Base-by-base conservation (phyloP, 108 stramenopile genomes). In the Stephanodiscus minutulus region DNA sequence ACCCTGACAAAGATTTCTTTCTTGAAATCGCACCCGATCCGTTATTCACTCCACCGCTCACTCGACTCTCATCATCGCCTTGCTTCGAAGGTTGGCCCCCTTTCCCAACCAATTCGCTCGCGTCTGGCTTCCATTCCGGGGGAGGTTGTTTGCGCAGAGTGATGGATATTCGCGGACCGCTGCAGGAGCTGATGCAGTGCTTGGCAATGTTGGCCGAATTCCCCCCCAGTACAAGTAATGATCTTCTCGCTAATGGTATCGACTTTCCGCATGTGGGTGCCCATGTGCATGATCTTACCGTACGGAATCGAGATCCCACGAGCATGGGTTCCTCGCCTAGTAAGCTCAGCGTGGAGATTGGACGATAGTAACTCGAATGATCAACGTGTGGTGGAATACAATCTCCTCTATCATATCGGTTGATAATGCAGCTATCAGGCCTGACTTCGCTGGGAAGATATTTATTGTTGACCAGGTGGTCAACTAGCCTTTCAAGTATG, bases 331-430 rank as follows among this genome's bases (percentile, higher is more conserved):
- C 79, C 53, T 81, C 79, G 0, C 79, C 79, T 11, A 81, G 43
- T 31, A 81, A 47, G 54, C 75, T 76, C 15, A 81, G 56, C 10
- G 79, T 81, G 13, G 62, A 64, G 24, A 81, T 81, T 15, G 79
- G 79, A 21, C 79, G 60, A 33, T 64, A 61, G 47, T 81, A 81
- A 37, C 70, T 64, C 3, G 70, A 39, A 46, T 81, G 79, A 70
- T 81, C 79, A 22, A 76, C 75, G 49, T 81, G 79, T 0, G 79
- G 79, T 5, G 79, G 79, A 18, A 81, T 81, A 37, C 79, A 81
- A 66, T 81, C 79, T 7, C 79, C 79, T 0, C 28, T 31, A 17
- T 55, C 79, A 65, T 81, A 81, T 46, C 58, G 63, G 44, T 81
- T 81, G 69, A 81, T 81, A 43, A 81, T 81, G 39, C 72, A 73